Conservation (phyloP, 108 stramenopile species). For the Fragilaria crotonensis region DNA sequence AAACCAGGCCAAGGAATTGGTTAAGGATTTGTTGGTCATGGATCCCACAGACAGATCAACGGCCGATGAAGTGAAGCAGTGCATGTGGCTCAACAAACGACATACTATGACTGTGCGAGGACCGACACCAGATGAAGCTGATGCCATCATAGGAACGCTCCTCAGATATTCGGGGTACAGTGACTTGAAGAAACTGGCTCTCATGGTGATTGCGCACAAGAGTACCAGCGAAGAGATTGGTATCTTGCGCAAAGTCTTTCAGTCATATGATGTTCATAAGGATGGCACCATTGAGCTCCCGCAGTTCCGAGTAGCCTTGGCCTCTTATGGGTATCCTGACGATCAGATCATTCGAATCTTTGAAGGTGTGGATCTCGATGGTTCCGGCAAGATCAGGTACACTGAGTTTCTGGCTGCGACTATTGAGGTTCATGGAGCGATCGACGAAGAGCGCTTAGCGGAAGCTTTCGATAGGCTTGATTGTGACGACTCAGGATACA, state of each 20-base stretch:
- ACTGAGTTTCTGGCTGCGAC: constrained; percentile 92
- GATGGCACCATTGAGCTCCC: constrained; percentile 49
- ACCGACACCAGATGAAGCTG: constrained; percentile 30
- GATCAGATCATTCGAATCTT: constrained; percentile 75
- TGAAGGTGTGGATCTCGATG: constrained; percentile 63
- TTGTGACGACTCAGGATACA: constrained; percentile 81
- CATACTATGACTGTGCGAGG: constrained; percentile 29
- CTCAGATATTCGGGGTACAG: constrained; percentile 37
- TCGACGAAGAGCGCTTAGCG: constrained; percentile 75
- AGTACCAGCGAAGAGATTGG: constrained; percentile 61
- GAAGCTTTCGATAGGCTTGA: constrained; percentile 91
- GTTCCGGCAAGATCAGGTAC: constrained; percentile 68
- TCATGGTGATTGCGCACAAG: constrained; percentile 66
- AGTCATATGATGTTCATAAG: constrained; percentile 33
- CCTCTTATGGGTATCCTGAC: constrained; percentile 41
- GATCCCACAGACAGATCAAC: constrained; percentile 28
- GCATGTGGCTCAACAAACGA: constrained; percentile 30
- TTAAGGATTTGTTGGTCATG: constrained; percentile 34
- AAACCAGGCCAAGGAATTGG: constrained; percentile 44
- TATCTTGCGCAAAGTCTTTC: constrained; percentile 42
- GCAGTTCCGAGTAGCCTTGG: constrained; percentile 67
- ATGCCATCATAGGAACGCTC: constrained; percentile 33
- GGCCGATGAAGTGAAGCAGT: constrained; percentile 21
- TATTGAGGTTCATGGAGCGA: constrained; percentile 65
- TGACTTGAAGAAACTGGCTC: constrained; percentile 53